A percentile compares a stretch with the other conserved stretches of the same genome.
These are phyloP conservation scores for Chlorella sp. DNA, from an alignment of 139 green algal genomes.

Conservation along the genomic window DNA sequence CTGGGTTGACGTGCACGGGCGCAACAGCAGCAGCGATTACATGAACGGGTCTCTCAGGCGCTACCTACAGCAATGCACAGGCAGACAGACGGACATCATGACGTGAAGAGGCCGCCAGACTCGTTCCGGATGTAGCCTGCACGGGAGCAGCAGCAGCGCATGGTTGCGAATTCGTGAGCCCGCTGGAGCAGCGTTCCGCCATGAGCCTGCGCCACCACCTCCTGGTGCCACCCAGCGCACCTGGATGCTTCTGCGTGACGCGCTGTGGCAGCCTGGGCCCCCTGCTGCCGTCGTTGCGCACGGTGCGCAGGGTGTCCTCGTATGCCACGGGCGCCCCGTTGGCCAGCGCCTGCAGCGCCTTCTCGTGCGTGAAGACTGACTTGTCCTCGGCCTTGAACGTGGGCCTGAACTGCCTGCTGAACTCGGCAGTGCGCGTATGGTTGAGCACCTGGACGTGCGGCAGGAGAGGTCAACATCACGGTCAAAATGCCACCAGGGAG, in stretches of 20 bases:
- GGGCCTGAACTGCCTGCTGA: too few relatives aligned
- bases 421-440: too few relatives aligned
- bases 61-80: too few relatives aligned
- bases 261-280: conserved; percentile 14
- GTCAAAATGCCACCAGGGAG: neutral
- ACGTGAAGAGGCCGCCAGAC: conserved; percentile 24
- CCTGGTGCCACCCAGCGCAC: too few relatives aligned
- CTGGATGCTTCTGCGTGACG: conserved; percentile 23
- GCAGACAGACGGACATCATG: too few relatives aligned
- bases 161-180: neutral
- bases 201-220: too few relatives aligned
- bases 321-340: conserved; percentile 18
- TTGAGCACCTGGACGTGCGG: too few relatives aligned
- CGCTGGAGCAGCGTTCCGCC: too few relatives aligned
- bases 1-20: too few relatives aligned
- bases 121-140: conserved; percentile 26
- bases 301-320: conserved; percentile 12
- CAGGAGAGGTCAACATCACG: too few relatives aligned
- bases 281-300: conserved; percentile 14
- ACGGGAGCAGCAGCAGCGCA: neutral
- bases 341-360: conserved; percentile 13
- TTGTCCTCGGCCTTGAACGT: conserved; percentile 16
- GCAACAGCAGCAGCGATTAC: too few relatives aligned
- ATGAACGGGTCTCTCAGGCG: too few relatives aligned
- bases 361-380: conserved; percentile 4